Conservation (phyloP, 106 monocot species). For the Dendrobium huoshanense region DNA sequence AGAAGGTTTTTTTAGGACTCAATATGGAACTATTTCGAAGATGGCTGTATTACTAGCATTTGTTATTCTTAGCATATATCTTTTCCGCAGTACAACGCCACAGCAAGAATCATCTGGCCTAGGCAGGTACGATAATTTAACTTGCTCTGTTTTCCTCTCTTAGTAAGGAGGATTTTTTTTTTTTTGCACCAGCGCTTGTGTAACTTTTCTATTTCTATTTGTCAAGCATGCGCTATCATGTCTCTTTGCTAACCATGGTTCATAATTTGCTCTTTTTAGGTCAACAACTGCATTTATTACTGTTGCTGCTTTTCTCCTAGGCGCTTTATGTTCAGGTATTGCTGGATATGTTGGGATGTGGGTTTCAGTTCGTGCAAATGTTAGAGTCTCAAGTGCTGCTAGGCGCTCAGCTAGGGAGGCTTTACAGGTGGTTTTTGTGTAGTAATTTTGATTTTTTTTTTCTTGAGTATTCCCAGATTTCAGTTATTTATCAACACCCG, state of each 20-base stretch:
- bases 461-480: background rate
- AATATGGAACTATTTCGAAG: constrained; percentile 97
- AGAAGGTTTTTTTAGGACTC: constrained; percentile 96
- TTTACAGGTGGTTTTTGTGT: constrained; percentile 53
- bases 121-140: constrained; percentile 48
- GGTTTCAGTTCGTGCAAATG: constrained; percentile 99
- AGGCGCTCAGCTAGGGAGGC: constrained; percentile 96
- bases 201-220: background rate
- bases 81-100: constrained; percentile 78
- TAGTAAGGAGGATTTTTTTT: background rate
- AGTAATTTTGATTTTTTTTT: background rate
- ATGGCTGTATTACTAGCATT: constrained; percentile 87
- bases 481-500: constrained; percentile 8
- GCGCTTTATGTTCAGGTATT: constrained; percentile 88
- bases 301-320: constrained; percentile 90
- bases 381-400: constrained; percentile 96
- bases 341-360: constrained; percentile 99
- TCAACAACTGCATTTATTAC: constrained; percentile 78
- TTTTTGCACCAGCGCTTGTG: background rate
- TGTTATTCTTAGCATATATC: constrained; percentile 83
- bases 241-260: constrained; percentile 9
- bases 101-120: constrained; percentile 92
- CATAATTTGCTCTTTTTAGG: constrained; percentile 31
- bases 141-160: background rate
- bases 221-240: background rate